Base-by-base conservation (phyloP, 352 stramenopile genomes). In the Phytopythium mirpurense region DNA sequence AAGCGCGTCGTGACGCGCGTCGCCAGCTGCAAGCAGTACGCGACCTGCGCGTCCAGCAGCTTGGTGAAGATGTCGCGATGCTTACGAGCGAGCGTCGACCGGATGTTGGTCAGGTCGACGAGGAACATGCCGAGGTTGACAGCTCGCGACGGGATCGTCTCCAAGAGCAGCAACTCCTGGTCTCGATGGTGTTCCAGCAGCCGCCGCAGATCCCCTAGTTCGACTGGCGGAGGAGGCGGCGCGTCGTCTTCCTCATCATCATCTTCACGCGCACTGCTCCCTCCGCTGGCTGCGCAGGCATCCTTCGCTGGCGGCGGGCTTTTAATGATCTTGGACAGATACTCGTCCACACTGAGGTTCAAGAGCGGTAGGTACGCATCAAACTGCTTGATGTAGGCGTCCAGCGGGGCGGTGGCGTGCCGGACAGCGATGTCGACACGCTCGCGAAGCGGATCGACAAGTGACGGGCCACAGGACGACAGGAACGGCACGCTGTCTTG, bases 401-500 rank as follows among this genome's bases (percentile, higher is more conserved):
- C 47, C 16, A 96, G 57, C 0, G 86, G 83, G 15, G 41, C 47
- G 23, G 77, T 72, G 8, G 81, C 80, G 14, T 58, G 56, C 14
- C 72, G 63, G 32, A 90, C 64, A 1, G 71, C 71, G 10, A 45
- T 51, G 10, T 60, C 50, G 3, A 98, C 75, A 1, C 76, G 66
- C 16, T 72, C 53, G 38, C 79, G 73, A 0, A 96, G 58, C 0
- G 58, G 45, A 35, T 72, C 68, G 2, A 54, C 48, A 16, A 54
- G 48, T 10, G 48, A 36, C 26, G 48, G 24, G 8, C 46, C 46
- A 11, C 48, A 54, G 14, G 34, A 23, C 49, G 94, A 75, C 2
- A 97, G 68, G 23, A 74, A 90, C n/a, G 69, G 68, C 26, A 98
- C 93, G 40, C 88, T 84, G 26, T 96, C 90, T 60, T 98, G 88